Percentiles rank a stretch among this genome's conserved stretches.
Evolutionary conservation across 129 eudicot genomes (phyloP).

Genomic region (Flaveria linearis): DNA sequence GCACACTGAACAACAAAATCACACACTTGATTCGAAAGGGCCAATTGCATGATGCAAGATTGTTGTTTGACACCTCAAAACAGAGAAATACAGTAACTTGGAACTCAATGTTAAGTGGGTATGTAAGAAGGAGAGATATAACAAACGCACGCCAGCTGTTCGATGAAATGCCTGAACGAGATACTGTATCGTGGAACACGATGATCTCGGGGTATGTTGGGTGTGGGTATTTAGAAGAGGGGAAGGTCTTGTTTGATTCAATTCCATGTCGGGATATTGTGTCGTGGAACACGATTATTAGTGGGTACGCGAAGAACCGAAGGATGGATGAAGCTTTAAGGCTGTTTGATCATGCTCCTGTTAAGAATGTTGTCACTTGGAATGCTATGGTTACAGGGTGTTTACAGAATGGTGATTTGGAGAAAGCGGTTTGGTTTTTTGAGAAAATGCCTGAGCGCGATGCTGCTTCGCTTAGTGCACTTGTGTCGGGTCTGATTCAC

Average conservation of each 20-base stretch:
- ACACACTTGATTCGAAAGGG: conserved; percentile 42
- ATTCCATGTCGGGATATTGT: conserved; percentile 65
- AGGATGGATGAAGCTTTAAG: conserved; percentile 64
- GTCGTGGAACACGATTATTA: conserved; percentile 79
- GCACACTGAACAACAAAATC: conserved; percentile 47
- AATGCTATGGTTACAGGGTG: conserved; percentile 69
- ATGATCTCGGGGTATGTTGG: conserved; percentile 65
- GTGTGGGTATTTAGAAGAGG: conserved; percentile 52
- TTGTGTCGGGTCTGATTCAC: conserved; percentile 67
- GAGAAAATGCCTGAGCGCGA: conserved; percentile 59
- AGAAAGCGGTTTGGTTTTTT: conserved; percentile 53
- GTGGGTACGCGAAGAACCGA: conserved; percentile 72
- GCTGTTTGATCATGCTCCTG: conserved; percentile 50
- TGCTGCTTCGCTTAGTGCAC: conserved; percentile 60
- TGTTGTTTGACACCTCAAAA: conserved; percentile 44
- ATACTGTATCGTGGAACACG: conserved; percentile 70
- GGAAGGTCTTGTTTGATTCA: conserved; percentile 53
- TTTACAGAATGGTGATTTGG: conserved; percentile 60
- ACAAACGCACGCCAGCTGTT: conserved; percentile 58
- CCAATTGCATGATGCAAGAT: conserved; percentile 52
- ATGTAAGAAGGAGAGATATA: conserved; percentile 57
- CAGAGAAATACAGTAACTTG: conserved; percentile 64
- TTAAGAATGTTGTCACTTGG: conserved; percentile 65
- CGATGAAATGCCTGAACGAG: conserved; percentile 68
- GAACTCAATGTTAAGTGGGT: conserved; percentile 77